Conservation (phyloP, 2,329 filamentous ascomycete genomes). For the Fusarium austroafricanum region DNA sequence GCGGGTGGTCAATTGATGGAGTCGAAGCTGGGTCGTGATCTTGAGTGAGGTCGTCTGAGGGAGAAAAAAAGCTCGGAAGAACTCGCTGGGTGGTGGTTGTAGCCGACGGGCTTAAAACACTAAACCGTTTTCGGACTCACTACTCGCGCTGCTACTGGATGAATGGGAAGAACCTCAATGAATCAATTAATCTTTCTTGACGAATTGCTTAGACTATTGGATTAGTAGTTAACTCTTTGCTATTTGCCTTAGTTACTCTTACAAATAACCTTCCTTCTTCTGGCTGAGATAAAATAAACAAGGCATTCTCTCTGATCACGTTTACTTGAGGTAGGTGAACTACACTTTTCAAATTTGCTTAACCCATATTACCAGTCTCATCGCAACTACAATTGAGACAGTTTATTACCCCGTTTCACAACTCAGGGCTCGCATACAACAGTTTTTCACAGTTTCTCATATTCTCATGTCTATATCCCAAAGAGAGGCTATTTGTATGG, state of each 20-base stretch:
- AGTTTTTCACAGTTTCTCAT: conserved; percentile 12
- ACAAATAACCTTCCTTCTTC: no score
- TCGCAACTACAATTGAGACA: neutral
- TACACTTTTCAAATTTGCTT: neutral
- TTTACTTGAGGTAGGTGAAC: neutral
- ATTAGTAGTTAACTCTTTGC: no score
- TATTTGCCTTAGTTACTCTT: no score
- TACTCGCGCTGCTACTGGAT: conserved; percentile 29
- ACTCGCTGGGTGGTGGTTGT: conserved; percentile 53
- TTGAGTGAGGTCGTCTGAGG: conserved; percentile 49
- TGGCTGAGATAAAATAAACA: no score
- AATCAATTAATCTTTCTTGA: neutral
- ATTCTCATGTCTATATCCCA: conserved; percentile 41
- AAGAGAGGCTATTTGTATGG: conserved; percentile 22
- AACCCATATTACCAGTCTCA: neutral
- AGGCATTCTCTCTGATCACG: no score
- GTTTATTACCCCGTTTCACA: neutral
- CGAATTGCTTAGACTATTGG: neutral
- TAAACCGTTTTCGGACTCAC: conserved; percentile 48
- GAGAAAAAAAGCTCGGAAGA: conserved; percentile 63
- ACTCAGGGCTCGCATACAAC: neutral
- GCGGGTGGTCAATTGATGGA: conserved; percentile 54
- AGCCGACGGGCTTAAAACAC: conserved; percentile 41
- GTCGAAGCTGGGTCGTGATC: conserved; percentile 44
- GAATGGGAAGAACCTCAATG: conserved; percentile 33